Evolutionary conservation across 192 early-diverging fungal genomes (phyloP), one percentile per base, ranked within the genome.

Genomic region (Haplosporangium gracile): DNA sequence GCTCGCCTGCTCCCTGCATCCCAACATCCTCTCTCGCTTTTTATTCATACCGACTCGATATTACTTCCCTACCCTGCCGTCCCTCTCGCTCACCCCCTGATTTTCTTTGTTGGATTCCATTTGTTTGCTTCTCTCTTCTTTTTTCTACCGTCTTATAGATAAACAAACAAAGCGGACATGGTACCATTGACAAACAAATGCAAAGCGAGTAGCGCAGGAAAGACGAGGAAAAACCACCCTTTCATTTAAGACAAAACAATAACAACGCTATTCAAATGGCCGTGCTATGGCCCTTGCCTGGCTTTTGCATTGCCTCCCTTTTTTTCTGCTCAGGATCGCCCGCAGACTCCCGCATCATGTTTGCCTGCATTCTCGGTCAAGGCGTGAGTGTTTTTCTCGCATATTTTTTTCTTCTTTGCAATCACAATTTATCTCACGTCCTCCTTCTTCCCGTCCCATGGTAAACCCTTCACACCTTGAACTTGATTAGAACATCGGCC

Each of bases 81-180:
- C 43, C 13, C 36, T 49, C 24, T 57, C 49, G 34, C 13, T n/a
- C 74, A 38, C 47, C 36, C 45, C 60, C 11, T 65, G 60, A 65
- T 65, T 65, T 51, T 15, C 60, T 65, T 15, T 15, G 26, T 29
- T 26, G 29, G 29, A 32, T 15, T 10, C 26, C 40, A 39, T 47
- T 20, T 22, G n/a, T 47, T 74, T 8, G 1, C 47, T 74, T 22
- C 13, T 36, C 5, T 4, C 51, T 57, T 47, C 34, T 15, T 53
- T 75, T 75, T 49, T 75, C 72, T 73, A 42, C 20, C 45, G 72
- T 72, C 5, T 73, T 5, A n/a, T 49, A 32, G 39, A 26, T 42
- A 47, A 49, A 73, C 71, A 72, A 47, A 47, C 45, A 73, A 73
- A 73, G 29, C 60, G 29, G 60, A 34, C 29, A 65, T 65, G 60